These are phyloP conservation scores for Exophiala mesophila DNA, from an alignment of 2,329 filamentous ascomycete genomes.

Conservation along the genomic window DNA sequence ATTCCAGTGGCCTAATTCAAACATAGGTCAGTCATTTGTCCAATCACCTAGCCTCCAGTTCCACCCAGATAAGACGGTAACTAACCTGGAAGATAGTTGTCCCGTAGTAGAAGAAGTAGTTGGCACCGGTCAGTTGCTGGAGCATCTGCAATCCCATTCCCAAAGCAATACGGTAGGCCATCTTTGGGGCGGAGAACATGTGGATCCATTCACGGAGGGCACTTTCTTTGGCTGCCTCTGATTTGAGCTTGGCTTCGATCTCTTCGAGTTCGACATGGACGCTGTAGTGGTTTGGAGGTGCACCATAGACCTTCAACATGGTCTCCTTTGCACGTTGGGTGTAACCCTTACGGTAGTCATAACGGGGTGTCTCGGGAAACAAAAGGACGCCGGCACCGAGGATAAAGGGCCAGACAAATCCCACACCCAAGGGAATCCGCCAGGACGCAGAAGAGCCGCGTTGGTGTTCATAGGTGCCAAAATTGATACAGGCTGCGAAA, in stretches of 20 bases:
- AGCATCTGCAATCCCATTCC: slow-evolving; percentile 44
- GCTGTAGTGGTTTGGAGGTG: slow-evolving; percentile 51
- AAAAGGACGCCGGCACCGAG: slow-evolving; percentile 52
- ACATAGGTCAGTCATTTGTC: not conserved
- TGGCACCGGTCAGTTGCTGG: slow-evolving; percentile 46
- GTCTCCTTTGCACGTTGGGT: slow-evolving; percentile 48
- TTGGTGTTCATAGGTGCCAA: slow-evolving; percentile 33
- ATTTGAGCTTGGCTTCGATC: slow-evolving; percentile 51
- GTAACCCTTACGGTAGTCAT: slow-evolving; percentile 54
- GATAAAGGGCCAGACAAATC: slow-evolving; percentile 51
- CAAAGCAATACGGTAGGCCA: slow-evolving; percentile 43
- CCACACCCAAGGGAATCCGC: slow-evolving; percentile 51
- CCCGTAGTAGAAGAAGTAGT: slow-evolving; percentile 50
- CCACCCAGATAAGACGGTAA: not conserved
- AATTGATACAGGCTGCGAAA: slow-evolving; percentile 55
- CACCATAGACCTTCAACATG: slow-evolving; percentile 52
- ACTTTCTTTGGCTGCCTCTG: slow-evolving; percentile 48
- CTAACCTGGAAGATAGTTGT: slow-evolving; percentile 62
- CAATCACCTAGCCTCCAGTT: not conserved
- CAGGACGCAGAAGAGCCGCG: slow-evolving; percentile 33
- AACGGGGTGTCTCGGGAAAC: slow-evolving; percentile 54
- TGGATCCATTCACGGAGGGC: slow-evolving; percentile 39
- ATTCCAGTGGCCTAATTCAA: slow-evolving; percentile 52
- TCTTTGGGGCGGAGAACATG: slow-evolving; percentile 45
- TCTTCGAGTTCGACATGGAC: slow-evolving; percentile 53